Percentiles rank a stretch among this genome's conserved stretches.
phyloP scores from a whole-genome alignment of 208 protist genomes.

The Herpetomonas tarakana region DNA sequence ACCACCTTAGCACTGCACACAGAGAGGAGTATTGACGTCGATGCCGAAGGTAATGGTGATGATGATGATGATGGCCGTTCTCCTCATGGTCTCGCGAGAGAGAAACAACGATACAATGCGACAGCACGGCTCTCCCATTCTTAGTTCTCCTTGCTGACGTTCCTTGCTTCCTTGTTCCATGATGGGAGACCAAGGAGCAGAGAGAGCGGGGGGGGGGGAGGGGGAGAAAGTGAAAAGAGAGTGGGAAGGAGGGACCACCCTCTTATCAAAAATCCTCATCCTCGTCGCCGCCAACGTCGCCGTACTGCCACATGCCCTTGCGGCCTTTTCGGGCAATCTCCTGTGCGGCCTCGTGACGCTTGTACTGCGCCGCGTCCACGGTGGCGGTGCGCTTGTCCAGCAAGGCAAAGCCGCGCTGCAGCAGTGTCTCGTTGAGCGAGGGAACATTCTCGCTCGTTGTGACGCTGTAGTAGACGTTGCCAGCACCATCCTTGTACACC shows the following conservation, averaged over 20 bases:
- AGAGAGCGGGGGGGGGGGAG: too few relatives aligned
- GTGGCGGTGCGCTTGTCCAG: conserved; percentile 51
- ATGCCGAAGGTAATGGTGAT: not conserved
- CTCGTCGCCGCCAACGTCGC: conserved; percentile 72
- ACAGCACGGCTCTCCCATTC: too few relatives aligned
- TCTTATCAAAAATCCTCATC: conserved; percentile 35
- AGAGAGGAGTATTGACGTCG: too few relatives aligned
- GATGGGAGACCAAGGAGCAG: too few relatives aligned
- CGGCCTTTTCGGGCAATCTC: conserved; percentile 78
- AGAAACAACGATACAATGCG: too few relatives aligned
- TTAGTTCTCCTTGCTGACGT: too few relatives aligned
- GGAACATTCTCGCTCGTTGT: conserved; percentile 50
- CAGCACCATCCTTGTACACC: conserved; percentile 66
- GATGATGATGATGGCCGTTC: not conserved
- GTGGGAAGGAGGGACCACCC: too few relatives aligned
- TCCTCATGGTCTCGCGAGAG: too few relatives aligned
- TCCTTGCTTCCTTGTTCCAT: too few relatives aligned
- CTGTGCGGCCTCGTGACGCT: conserved; percentile 64
- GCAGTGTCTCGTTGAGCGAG: conserved; percentile 78
- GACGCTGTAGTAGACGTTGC: conserved; percentile 66
- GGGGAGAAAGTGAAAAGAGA: too few relatives aligned
- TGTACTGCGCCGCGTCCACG: conserved; percentile 49
- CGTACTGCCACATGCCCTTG: conserved; percentile 85
- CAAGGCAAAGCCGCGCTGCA: conserved; percentile 72
- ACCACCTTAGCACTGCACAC: too few relatives aligned